Evolutionary conservation across 2,329 filamentous ascomycete species (phyloP).

Genomic region (Neofusicoccum ribis): DNA sequence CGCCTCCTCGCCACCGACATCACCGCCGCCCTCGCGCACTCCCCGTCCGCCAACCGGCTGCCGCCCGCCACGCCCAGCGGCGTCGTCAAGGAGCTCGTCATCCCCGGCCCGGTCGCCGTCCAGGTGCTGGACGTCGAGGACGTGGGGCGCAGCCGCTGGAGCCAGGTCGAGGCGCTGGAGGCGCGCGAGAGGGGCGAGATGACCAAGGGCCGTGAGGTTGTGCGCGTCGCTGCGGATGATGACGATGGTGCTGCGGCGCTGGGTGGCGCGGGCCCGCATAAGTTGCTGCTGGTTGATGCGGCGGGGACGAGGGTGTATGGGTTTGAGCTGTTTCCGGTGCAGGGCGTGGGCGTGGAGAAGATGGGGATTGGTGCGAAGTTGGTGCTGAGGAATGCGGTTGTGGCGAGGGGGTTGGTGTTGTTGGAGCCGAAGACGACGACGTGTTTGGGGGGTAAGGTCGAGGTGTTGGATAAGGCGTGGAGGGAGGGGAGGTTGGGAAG

Average conservation of each 20-base stretch:
- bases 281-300: slow-evolving; percentile 79
- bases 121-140: slow-evolving; percentile 89
- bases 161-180: slow-evolving; percentile 82
- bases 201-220: slow-evolving; percentile 75
- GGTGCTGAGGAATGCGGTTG: slow-evolving; percentile 64
- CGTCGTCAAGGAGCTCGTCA: slow-evolving; percentile 54
- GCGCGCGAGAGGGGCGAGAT: slow-evolving; percentile 70
- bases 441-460: slow-evolving; percentile 86
- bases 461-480: slow-evolving; percentile 78
- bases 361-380: slow-evolving; percentile 81
- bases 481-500: slow-evolving; percentile 67
- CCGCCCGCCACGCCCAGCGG: slow-evolving; percentile 59
- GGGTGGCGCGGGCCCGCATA: slow-evolving; percentile 60
- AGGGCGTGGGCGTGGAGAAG: slow-evolving; percentile 71
- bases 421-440: slow-evolving; percentile 68
- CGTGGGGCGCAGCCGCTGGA: slow-evolving; percentile 75
- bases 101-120: slow-evolving; percentile 67
- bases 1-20: slow-evolving; percentile 80
- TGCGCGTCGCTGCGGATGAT: slow-evolving; percentile 62
- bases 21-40: slow-evolving; percentile 55
- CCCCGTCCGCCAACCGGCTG: slow-evolving; percentile 45
- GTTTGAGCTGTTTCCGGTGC: slow-evolving; percentile 55
- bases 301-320: slow-evolving; percentile 72
- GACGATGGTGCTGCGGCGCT: slow-evolving; percentile 23
- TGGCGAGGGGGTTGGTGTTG: slow-evolving; percentile 76